Percentiles rank a stretch among this genome's conserved stretches.
phyloP scores from a whole-genome alignment of 257 asterid genomes.

The Solanum corneliomulleri region DNA sequence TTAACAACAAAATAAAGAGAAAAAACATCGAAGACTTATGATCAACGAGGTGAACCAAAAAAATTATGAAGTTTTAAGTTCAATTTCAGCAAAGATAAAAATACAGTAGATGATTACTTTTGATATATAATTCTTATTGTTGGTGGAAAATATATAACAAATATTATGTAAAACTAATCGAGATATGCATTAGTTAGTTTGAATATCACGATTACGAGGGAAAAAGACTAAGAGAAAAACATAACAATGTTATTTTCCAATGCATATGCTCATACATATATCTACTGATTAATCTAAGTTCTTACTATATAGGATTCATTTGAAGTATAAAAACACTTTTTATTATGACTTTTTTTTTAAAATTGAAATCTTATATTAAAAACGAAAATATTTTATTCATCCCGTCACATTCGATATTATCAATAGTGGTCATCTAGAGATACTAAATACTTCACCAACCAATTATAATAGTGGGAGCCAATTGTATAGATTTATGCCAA shows the following conservation, averaged over 20 bases:
- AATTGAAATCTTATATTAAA: neutral
- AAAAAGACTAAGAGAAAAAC: neutral
- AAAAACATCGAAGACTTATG: no score
- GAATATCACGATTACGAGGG: neutral
- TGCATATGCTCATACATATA: neutral
- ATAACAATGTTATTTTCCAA: neutral
- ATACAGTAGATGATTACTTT: neutral
- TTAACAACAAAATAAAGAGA: neutral
- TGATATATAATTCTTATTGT: neutral
- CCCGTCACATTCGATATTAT: neutral
- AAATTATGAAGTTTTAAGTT: neutral
- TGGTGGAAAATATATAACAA: no score
- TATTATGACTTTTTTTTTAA: neutral
- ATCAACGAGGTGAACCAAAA: neutral
- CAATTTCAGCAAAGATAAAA: neutral
- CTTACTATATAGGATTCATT: neutral
- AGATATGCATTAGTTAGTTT: no score
- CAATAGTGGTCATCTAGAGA: neutral
- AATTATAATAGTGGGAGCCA: neutral
- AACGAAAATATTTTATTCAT: neutral
- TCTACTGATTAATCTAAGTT: neutral
- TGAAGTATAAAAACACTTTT: neutral
- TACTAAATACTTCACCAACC: neutral
- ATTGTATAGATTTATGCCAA: neutral
- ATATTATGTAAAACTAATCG: no score